Base-by-base conservation (phyloP, 1,284 basidiomycete species). In the Ceratobasidium theobromae region DNA sequence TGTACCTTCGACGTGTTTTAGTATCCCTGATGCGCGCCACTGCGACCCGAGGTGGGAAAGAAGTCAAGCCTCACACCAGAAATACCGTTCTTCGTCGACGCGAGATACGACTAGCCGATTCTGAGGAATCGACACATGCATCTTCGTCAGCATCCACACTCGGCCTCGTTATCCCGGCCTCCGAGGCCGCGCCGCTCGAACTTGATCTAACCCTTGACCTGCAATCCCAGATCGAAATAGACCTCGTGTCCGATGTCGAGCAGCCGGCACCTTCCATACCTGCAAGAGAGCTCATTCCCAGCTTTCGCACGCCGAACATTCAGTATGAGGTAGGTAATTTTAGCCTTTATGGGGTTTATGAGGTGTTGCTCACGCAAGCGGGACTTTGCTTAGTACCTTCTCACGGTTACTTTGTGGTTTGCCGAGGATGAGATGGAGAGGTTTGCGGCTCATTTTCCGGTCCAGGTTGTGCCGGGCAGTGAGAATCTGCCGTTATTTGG, bases 391-490 rank as follows among this genome's bases (percentile, higher is more conserved):
- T 28, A 62, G 58, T 62, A 62, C 35, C 33, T 51, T 2, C 6
- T 62, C 3, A 49, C 33, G 4, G 48, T 62, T 12, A 38, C 46
- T n/a, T 21, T 51, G 14, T 40, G 48, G 48, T 52, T 62, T 23
- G 33, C 35, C 21, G 58, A 35, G 2, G 58, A 62, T 18, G 33
- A 49, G 11, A 30, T 52, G 11, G 46, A 62, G 48, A 8, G 33
- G 23, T 38, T 38, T n/a, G 58, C 58, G 2, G 48, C 58, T 25
- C 58, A 28, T 5, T 41, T 62, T 21, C 58, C 58, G 1, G 30
- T 62, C 23, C 58, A 62, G 25, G 35, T 62, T 23, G 48, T 52
- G 16, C 58, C 58, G 12, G 48, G 58, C 9, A 41, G 48, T 32
- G 55, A 58, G n/a, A 43, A 48, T 18, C 25, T 49, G 8, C 55